Evolutionary conservation across 2,329 filamentous ascomycete species (phyloP), one percentile per base, ranked within the genome.

Genomic region (Lachnellula hyalina): DNA sequence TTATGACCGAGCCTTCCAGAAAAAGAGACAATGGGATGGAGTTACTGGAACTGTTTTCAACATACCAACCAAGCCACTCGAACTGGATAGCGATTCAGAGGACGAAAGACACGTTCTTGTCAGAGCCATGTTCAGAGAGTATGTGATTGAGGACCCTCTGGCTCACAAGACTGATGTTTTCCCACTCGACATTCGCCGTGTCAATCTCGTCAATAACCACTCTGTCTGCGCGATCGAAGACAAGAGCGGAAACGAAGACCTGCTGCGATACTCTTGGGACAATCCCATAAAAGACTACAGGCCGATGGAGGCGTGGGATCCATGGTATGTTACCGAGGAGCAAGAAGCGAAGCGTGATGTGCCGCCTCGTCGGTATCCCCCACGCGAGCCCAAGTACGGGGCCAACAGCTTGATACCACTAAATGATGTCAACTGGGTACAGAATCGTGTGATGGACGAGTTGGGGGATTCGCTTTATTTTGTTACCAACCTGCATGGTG

Each of bases 1-100:
- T 6, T 15, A 15, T 17, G 36, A 6, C 36, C n/a, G 17, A n/a
- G 36, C 17, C 36, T 36, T 51, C 36, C 35, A 44, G 19, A 58
- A 61, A 23, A 58, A 61, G 47, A 66, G 63, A 48, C 40, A 38
- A 9, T 67, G 66, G 66, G 65, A 67, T 54, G 52, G 55, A 32
- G 63, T 68, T 15, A 64, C 59, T 12, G 57, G 63, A 2, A 67
- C 63, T 1, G 53, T 68, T 9, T 67, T 67, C 57, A 68, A 67
- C 21, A 61, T 64, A 38, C 66, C 66, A 3, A 65, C 51, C 8
- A 47, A 38, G n/a, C 54, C 56, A 9, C 49, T 51, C 9, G 47
- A 58, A 14, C 28, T 51, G 5, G 23, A 40, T 5, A 47, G 8
- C 2, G 34, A 46, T 5, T 38, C 12, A 11, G 28, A 49, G 19